Conservation (phyloP, 768 basidiomycete species). For the Boletus speciosus region DNA sequence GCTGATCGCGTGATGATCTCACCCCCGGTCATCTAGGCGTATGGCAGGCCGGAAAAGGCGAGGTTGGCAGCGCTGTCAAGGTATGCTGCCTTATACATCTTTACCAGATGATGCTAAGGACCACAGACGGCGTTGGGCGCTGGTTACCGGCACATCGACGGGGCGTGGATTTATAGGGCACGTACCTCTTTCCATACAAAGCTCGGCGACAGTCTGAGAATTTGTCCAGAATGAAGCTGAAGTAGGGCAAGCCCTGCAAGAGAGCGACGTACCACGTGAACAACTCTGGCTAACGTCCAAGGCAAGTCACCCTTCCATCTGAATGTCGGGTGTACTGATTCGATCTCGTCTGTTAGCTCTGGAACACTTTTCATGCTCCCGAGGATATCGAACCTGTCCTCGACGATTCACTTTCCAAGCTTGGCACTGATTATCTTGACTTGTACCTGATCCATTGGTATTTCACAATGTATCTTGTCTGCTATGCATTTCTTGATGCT, state of each 20-base stretch:
- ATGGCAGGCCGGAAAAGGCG: conserved; percentile 53
- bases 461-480: conserved; percentile 3
- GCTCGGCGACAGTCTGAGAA: conserved; percentile 1
- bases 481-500: not conserved
- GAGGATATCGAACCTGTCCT: conserved; percentile 66
- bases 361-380: conserved; percentile 73
- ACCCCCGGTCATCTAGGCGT: conserved; percentile 41
- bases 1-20: not conserved
- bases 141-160: conserved; percentile 73
- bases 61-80: conserved; percentile 69
- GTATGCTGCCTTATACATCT: conserved; percentile 23
- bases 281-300: conserved; percentile 68
- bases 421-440: conserved; percentile 71
- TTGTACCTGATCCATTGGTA: conserved; percentile 82
- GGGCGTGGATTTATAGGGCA: conserved; percentile 67
- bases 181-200: conserved; percentile 13
- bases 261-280: conserved; percentile 57
- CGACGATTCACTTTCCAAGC: conserved; percentile 59
- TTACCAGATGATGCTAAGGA: not conserved
- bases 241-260: conserved; percentile 58
- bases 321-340: not conserved
- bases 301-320: conserved; percentile 24
- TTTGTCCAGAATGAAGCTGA: conserved; percentile 60
- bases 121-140: conserved; percentile 51
- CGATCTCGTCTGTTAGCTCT: conserved; percentile 43